Base-by-base conservation (phyloP, 768 basidiomycete genomes). In the Trametes maxima region DNA sequence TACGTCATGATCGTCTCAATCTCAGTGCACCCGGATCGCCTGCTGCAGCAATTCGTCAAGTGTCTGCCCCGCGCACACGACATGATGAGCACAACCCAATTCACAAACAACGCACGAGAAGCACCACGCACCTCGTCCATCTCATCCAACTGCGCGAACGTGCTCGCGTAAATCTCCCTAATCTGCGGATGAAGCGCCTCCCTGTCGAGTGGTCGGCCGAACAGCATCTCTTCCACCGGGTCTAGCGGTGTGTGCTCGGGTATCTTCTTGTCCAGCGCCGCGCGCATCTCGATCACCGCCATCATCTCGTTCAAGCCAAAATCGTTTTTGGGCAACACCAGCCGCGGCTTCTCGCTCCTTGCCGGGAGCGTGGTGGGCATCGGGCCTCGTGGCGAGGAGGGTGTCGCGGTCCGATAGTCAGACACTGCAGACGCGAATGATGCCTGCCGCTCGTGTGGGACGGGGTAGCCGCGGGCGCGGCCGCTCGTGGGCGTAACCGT, bases 241-340 rank as follows among this genome's bases (percentile, higher is more conserved):
- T 90, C 81, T 62, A 85, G 65, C 19, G 78, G 77, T 4, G 67
- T n/a, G 5, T 48, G 58, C 33, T 60, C 64, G 52, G 40, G 75
- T 73, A 43, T 68, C 51, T 69, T 71, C 58, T 73, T 78, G 35
- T 71, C 68, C 54, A 63, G 57, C 42, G 73, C 70, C 24, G 85
- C 86, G 36, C 81, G 80, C 39, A 82, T 81, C 72, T 94, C 89
- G 57, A 97, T 94, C 44, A 95, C 80, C 24, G 92, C 88, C 82
- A 97, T 82, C 92, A 97, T 94, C 53, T 87, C 82, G 8, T 84
- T 76, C 24, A 96, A 77, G 1, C 95, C 95, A 74, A 95, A 95
- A 72, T 95, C 93, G 69, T 95, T 87, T 62, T 80, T 82, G n/a
- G 84, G 84, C 49, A 89, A 73, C 44, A 83, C 71, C 36, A 80